Base-by-base conservation (phyloP, 352 stramenopile species). In the Pseudoperonospora humuli region DNA sequence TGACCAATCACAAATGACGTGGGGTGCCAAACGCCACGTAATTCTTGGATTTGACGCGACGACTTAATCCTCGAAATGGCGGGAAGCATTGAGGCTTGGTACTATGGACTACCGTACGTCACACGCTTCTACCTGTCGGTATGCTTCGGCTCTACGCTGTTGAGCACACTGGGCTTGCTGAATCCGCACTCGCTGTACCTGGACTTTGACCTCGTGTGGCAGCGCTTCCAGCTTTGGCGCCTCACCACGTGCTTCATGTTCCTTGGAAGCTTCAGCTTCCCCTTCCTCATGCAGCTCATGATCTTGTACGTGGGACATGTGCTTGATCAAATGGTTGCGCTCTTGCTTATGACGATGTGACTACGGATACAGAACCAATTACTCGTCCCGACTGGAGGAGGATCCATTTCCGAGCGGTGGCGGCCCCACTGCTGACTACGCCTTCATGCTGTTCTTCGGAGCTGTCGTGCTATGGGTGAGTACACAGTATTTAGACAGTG, bases 271-370 rank as follows among this genome's bases (percentile, higher is more conserved):
- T 93, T 93, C 40, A 81, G 75, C 53, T 93, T 95, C 48, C 69
- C 76, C 25, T 93, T 95, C 55, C 76, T 95, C 60, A 92, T 95
- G 72, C 75, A 91, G 45, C 74, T 95, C 44, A 91, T 94, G 70
- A 85, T 95, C 46, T 52, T 95, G 82, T 94, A 59, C 43, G 73
- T 63, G 1, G 8, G 33, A 21, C 8, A 7, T 39, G 4, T 17
- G 5, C 19, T 37, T 3, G 23, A 7, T 4, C 7, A 7, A 7
- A 4, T 26, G 4, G 23, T 32, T 14, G 26, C 27, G 6, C 27
- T 32, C 9, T 32, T 42, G 24, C 42, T 34, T n/a, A n/a, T 18
- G n/a, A 1, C 46, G 33, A 32, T 43, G 42, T 47, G 10, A 3
- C 13, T 35, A 18, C 31, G 37, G 25, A 43, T 47, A 26, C 49